Percentiles rank a stretch among this genome's conserved stretches.
Conservation (phyloP, 306 rosid genomes). For the Prunus davidiana region DNA sequence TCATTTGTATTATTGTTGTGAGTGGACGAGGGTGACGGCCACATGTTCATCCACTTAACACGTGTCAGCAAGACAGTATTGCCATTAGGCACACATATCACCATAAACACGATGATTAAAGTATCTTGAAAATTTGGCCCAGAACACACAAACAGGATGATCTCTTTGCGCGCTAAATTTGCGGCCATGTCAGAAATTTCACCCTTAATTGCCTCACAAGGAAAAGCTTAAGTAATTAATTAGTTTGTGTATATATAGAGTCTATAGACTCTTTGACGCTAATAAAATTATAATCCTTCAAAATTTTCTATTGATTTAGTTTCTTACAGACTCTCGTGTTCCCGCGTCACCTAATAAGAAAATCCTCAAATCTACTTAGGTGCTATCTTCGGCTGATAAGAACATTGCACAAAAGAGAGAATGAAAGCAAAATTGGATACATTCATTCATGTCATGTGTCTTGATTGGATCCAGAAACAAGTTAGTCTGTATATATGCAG, state of each 20-base stretch:
- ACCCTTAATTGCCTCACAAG: not conserved
- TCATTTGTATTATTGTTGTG: not conserved
- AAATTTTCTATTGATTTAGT: too few species aligned
- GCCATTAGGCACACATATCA: not conserved
- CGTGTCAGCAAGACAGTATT: not conserved
- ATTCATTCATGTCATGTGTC: too few species aligned
- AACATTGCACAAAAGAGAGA: too few species aligned
- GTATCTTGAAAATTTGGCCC: not conserved
- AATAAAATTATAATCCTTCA: too few species aligned
- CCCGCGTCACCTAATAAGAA: too few species aligned
- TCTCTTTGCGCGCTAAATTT: not conserved
- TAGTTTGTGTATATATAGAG: too few species aligned
- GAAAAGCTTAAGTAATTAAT: not conserved
- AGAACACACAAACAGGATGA: not conserved
- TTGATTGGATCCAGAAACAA: too few species aligned
- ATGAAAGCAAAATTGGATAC: too few species aligned
- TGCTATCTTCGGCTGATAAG: too few species aligned
- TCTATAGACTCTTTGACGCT: too few species aligned
- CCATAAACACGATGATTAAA: not conserved
- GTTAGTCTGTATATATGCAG: too few species aligned
- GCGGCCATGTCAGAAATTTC: not conserved
- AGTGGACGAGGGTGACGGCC: not conserved
- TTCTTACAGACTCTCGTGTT: fast-evolving
- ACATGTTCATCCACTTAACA: not conserved
- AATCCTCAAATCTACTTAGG: too few species aligned